A percentile compares a stretch with the other conserved stretches of the same genome.
phyloP scores from a whole-genome alignment of 1,139 yeast species.

The Geotrichum restrictum region DNA sequence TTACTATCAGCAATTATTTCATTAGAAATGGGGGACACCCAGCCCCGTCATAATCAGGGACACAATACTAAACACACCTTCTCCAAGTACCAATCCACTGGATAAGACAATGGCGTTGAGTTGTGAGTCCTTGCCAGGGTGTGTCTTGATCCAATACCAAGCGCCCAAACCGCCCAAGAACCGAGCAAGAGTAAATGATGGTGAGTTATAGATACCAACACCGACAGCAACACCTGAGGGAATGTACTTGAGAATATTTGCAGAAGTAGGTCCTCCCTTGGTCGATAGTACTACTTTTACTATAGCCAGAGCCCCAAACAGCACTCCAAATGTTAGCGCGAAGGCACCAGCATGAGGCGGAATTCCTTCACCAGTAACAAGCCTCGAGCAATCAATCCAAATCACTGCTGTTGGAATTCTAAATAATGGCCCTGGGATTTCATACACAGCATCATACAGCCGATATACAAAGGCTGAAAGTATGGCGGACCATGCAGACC shows the following conservation, averaged over 20 bases:
- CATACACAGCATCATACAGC: conserved; percentile 74
- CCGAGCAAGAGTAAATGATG: conserved; percentile 88
- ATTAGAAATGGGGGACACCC: conserved; percentile 46
- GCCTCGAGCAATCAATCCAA: conserved; percentile 93
- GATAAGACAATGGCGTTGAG: conserved; percentile 80
- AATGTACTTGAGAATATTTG: conserved; percentile 41
- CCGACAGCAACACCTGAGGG: conserved; percentile 98
- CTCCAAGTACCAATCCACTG: conserved; percentile 90
- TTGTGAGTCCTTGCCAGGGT: conserved; percentile 37
- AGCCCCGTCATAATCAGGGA: conserved; percentile 74
- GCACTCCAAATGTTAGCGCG: conserved; percentile 58
- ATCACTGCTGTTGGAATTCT: conserved; percentile 92
- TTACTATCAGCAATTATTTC: neutral
- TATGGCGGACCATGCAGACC: conserved; percentile 77
- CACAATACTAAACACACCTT: conserved; percentile 79
- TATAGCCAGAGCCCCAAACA: conserved; percentile 69
- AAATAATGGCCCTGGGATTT: conserved; percentile 74
- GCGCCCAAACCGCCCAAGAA: conserved; percentile 84
- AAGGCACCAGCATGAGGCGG: conserved; percentile 73
- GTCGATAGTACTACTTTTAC: conserved; percentile 29
- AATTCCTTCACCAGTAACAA: conserved; percentile 85
- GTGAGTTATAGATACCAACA: conserved; percentile 89
- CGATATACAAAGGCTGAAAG: conserved; percentile 78
- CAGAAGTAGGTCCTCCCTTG: neutral
- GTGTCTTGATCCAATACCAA: conserved; percentile 26